A percentile compares a stretch with the other conserved stretches of the same genome.
Conservation (phyloP, 2,329 filamentous ascomycete species). For the Fusarium sp. region DNA sequence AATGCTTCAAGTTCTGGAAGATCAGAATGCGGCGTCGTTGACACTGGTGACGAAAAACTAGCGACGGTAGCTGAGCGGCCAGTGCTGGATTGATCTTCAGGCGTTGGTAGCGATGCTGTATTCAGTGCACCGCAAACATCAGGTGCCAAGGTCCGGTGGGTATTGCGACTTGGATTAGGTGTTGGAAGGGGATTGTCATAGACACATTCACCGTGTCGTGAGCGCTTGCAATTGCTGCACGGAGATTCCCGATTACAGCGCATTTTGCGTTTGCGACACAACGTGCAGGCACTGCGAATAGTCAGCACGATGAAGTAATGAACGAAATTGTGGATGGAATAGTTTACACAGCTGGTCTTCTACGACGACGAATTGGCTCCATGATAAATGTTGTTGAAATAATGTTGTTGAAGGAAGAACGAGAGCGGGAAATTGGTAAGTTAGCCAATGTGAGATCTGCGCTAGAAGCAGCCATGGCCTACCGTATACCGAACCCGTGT, state of each 20-base stretch:
- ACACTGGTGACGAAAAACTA: neutral
- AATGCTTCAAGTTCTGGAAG: constrained; percentile 33
- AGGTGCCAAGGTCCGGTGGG: neutral
- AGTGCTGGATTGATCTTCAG: constrained; percentile 1
- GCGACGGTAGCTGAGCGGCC: neutral
- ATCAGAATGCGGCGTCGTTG: neutral
- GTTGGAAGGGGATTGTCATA: constrained; percentile 45
- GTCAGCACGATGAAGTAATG: neutral
- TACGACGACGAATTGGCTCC: constrained; percentile 40
- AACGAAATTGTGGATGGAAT: fast-evolving
- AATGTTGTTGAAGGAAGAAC: too few relatives aligned
- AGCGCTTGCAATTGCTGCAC: constrained; percentile 55
- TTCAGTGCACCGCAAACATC: fast-evolving
- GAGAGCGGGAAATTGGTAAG: neutral
- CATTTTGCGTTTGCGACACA: constrained; percentile 58
- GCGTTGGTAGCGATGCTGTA: neutral
- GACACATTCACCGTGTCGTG: constrained; percentile 50
- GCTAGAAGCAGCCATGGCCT: neutral
- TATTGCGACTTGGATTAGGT: neutral
- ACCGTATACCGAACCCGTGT: constrained; percentile 13
- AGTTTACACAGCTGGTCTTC: constrained; percentile 46
- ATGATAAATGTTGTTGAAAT: constrained; percentile 2
- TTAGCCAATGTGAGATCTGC: constrained; percentile 7
- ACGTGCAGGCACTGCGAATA: constrained; percentile 51
- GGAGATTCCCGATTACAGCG: constrained; percentile 56